Conservation (phyloP, 2,329 filamentous ascomycete species). For the Thielaviopsis ethacetica region DNA sequence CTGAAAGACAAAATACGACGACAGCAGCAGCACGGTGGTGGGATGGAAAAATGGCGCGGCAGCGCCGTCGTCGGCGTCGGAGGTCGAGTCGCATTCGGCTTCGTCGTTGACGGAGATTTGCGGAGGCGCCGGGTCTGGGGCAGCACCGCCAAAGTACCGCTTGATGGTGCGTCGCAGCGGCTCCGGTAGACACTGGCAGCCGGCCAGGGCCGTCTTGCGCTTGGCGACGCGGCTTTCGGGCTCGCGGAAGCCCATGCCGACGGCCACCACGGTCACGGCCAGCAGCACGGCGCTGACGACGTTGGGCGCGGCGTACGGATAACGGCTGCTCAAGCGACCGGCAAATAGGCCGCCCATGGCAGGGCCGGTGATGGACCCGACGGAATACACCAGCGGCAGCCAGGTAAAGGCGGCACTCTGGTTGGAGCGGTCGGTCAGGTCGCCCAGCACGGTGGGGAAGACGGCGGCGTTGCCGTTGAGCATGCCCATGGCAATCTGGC, state of each 20-base stretch:
- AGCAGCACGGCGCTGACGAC: constrained; percentile 60
- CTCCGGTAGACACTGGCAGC: neutral
- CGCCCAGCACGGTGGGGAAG: constrained; percentile 82
- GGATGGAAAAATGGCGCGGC: constrained; percentile 43
- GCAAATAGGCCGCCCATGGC: constrained; percentile 79
- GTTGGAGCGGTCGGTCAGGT: constrained; percentile 89
- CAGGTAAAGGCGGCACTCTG: constrained; percentile 90
- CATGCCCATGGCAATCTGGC: constrained; percentile 80
- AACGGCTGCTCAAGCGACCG: constrained; percentile 39
- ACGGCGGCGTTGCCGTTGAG: constrained; percentile 92
- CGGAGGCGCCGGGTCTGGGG: too few relatives aligned
- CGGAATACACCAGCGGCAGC: constrained; percentile 85
- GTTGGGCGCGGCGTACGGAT: constrained; percentile 78
- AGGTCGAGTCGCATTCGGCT: neutral
- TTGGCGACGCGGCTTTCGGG: constrained; percentile 25
- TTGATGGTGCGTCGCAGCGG: too few relatives aligned
- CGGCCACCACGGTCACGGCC: constrained; percentile 52
- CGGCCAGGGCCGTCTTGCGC: neutral
- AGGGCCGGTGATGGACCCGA: constrained; percentile 85
- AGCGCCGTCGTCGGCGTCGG: neutral
- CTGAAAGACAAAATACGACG: constrained; percentile 85
- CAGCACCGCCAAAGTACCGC: too few relatives aligned
- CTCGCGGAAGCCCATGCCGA: constrained; percentile 73
- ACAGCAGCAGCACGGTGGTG: constrained; percentile 65
- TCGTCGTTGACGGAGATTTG: neutral